Percentiles rank a stretch among this genome's conserved stretches.
Evolutionary conservation across 2,329 filamentous ascomycete genomes (phyloP).

Genomic region (Ramichloridium luteum): DNA sequence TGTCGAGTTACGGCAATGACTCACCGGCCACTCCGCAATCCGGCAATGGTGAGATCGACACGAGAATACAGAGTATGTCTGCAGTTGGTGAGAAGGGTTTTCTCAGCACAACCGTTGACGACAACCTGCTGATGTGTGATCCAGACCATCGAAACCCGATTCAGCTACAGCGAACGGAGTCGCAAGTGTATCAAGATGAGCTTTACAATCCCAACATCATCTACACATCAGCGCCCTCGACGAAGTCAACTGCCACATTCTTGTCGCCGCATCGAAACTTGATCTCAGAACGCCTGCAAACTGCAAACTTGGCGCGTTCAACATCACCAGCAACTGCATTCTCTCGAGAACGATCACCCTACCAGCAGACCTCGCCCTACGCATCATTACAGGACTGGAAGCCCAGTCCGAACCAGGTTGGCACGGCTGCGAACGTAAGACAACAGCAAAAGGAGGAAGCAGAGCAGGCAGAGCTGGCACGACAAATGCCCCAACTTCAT

Average conservation of each 20-base stretch:
- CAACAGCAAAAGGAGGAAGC: conserved; percentile 51
- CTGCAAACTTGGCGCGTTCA: conserved; percentile 59
- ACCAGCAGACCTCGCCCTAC: conserved; percentile 51
- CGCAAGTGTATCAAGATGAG: conserved; percentile 73
- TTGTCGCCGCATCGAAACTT: conserved; percentile 44
- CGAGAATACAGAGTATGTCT: conserved; percentile 39
- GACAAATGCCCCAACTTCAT: conserved; percentile 20
- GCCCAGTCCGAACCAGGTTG: conserved; percentile 33
- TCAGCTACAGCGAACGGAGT: conserved; percentile 60
- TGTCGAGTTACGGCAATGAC: conserved; percentile 48
- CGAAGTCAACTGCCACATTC: conserved; percentile 48
- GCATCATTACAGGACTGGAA: conserved; percentile 34
- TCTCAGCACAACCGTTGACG: conserved; percentile 13
- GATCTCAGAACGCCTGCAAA: conserved; percentile 65
- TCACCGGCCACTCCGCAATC: conserved; percentile 47
- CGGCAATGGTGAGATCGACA: conserved; percentile 41
- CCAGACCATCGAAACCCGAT: conserved; percentile 44
- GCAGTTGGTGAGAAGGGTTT: conserved; percentile 39
- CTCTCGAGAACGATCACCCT: conserved; percentile 65
- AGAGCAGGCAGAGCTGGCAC: conserved; percentile 34
- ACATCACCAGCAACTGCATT: conserved; percentile 41
- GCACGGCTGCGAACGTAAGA: conserved; percentile 46
- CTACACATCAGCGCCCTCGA: conserved; percentile 44
- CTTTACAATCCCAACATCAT: conserved; percentile 63
- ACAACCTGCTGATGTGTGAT: conserved; percentile 54